Percentiles rank a stretch among this genome's conserved stretches.
Conservation (phyloP, 2,329 filamentous ascomycete species). For the Thielaviopsis ethacetica region DNA sequence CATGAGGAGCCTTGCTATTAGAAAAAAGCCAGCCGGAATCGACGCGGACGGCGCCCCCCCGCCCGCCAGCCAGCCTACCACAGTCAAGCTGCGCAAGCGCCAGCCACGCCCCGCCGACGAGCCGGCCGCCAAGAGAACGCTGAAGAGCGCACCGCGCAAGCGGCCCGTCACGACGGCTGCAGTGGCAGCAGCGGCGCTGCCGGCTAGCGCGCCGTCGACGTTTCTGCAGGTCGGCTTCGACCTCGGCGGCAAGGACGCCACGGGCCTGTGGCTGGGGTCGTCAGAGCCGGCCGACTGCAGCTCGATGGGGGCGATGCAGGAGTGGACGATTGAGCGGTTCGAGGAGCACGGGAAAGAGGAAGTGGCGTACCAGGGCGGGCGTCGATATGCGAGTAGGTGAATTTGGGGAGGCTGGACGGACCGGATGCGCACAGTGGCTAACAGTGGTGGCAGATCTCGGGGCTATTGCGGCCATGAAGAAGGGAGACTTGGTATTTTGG, state of each 20-base stretch:
- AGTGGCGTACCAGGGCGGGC: background rate
- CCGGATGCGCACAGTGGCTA: no score
- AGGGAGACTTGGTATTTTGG: slow-evolving; percentile 9
- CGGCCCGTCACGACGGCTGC: no score
- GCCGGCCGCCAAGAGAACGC: background rate
- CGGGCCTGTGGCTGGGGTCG: slow-evolving; percentile 7
- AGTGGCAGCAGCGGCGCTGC: no score
- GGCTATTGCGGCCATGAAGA: slow-evolving; percentile 5
- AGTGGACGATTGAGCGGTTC: slow-evolving; percentile 2
- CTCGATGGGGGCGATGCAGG: slow-evolving; percentile 2
- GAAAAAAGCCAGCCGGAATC: background rate
- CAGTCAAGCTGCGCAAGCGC: background rate
- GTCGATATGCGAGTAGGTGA: background rate
- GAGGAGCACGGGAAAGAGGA: background rate
- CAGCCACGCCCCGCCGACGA: background rate
- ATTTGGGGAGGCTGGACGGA: no score
- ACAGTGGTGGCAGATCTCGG: slow-evolving; percentile 1
- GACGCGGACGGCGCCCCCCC: no score
- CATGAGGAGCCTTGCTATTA: background rate
- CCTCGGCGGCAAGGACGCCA: background rate
- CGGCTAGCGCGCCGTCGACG: background rate
- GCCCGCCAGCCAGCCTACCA: no score
- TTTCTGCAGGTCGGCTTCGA: background rate
- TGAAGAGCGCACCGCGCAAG: background rate
- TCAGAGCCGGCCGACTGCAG: slow-evolving; percentile 1